phyloP scores from a whole-genome alignment of 208 protist genomes.

The Trypanosoma avium region DNA sequence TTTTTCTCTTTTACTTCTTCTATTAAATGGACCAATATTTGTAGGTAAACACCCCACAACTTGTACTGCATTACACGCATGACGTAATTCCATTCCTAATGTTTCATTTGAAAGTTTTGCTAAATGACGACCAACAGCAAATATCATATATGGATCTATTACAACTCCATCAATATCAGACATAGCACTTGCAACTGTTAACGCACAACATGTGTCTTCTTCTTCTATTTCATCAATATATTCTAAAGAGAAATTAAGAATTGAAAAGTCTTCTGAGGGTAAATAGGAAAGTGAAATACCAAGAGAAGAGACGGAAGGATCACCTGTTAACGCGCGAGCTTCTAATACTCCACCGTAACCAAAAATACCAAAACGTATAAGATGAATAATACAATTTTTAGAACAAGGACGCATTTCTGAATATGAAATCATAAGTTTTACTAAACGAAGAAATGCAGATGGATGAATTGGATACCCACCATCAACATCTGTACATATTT shows the following conservation, averaged over 20 bases:
- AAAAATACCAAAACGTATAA: slow-evolving; percentile 69
- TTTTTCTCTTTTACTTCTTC: slow-evolving; percentile 28
- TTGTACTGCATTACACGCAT: slow-evolving; percentile 62
- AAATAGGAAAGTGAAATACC: slow-evolving; percentile 24
- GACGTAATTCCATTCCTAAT: slow-evolving; percentile 66
- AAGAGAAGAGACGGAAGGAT: slow-evolving; percentile 36
- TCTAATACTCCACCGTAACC: slow-evolving; percentile 70
- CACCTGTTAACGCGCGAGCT: slow-evolving; percentile 25
- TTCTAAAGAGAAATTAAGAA: slow-evolving; percentile 53
- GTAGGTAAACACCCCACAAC: slow-evolving; percentile 64
- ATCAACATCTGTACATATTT: slow-evolving; percentile 52
- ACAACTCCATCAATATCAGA: slow-evolving; percentile 65
- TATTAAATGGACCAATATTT: slow-evolving; percentile 47
- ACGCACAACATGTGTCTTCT: slow-evolving; percentile 73
- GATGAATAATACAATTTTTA: slow-evolving; percentile 55
- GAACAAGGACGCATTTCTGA: slow-evolving; percentile 47
- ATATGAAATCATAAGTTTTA: slow-evolving; percentile 37
- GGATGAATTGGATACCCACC: slow-evolving; percentile 15
- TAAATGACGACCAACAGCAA: slow-evolving; percentile 64
- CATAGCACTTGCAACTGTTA: slow-evolving; percentile 78
- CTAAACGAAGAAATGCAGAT: slow-evolving; percentile 49
- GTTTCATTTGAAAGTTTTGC: slow-evolving; percentile 30
- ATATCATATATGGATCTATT: slow-evolving; percentile 88
- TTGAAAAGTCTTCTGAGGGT: slow-evolving; percentile 48
- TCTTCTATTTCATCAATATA: slow-evolving; percentile 43